phyloP scores from a whole-genome alignment of 768 basidiomycete genomes.

The Lyophyllum semitale region DNA sequence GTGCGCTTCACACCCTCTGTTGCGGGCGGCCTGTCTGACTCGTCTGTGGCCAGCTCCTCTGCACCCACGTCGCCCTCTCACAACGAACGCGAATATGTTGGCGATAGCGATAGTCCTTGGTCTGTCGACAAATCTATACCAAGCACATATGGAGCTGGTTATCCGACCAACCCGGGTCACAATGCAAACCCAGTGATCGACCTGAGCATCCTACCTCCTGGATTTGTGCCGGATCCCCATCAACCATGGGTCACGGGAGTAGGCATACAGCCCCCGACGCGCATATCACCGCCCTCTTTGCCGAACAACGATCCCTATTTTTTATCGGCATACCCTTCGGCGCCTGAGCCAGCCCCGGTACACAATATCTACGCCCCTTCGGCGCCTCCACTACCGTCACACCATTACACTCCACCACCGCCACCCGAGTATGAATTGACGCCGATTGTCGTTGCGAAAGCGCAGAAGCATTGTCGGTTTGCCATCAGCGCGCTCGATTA shows the following conservation, averaged over 20 bases:
- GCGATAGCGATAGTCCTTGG: neutral
- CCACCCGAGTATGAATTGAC: slow-evolving; percentile 51
- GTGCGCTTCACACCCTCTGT: slow-evolving; percentile 55
- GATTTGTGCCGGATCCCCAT: slow-evolving; percentile 18
- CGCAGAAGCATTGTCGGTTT: slow-evolving; percentile 90
- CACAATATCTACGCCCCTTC: slow-evolving; percentile 8
- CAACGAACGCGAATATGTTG: slow-evolving; percentile 13
- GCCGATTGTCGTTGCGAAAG: slow-evolving; percentile 65
- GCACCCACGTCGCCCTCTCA: slow-evolving; percentile 21
- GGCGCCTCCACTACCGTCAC: slow-evolving; percentile 17
- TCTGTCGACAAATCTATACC: neutral
- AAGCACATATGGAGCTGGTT: neutral
- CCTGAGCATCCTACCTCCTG: slow-evolving; percentile 13
- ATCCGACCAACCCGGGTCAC: slow-evolving; percentile 1
- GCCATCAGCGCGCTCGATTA: slow-evolving; percentile 96
- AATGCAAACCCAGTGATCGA: slow-evolving; percentile 2
- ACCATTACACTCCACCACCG: slow-evolving; percentile 21
- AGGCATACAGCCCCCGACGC: neutral
- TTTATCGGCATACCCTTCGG: neutral
- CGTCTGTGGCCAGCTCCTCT: slow-evolving; percentile 17
- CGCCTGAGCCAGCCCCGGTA: slow-evolving; percentile 16
- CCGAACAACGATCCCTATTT: slow-evolving; percentile 1
- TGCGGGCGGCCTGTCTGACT: slow-evolving; percentile 28
- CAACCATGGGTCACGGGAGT: slow-evolving; percentile 5
- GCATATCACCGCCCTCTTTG: neutral